A percentile compares a stretch with the other conserved stretches of the same genome.
Conservation (phyloP, 352 stramenopile species). For the Globisporangium polare region DNA sequence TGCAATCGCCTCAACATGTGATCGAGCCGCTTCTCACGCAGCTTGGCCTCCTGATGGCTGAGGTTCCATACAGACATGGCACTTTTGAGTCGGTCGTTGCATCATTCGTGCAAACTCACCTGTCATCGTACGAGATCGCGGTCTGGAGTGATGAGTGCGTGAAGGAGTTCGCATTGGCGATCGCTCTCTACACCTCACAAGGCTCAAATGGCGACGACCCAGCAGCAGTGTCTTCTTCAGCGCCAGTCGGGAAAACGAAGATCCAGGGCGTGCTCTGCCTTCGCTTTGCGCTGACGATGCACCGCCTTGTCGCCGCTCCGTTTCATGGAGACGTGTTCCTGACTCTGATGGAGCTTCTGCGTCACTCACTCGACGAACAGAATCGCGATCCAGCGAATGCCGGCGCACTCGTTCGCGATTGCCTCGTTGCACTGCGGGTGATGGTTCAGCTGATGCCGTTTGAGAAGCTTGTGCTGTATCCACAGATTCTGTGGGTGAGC, state of each 20-base stretch:
- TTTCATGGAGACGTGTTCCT: conserved; percentile 68
- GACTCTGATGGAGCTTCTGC: conserved; percentile 49
- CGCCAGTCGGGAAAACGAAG: conserved; percentile 2
- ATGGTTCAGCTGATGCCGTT: conserved; percentile 47
- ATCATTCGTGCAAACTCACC: conserved; percentile 3
- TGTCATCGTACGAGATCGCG: conserved; percentile 25
- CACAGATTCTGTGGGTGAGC: conserved; percentile 70
- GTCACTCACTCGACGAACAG: conserved; percentile 38
- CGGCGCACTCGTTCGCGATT: conserved; percentile 38
- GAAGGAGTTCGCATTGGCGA: conserved; percentile 45
- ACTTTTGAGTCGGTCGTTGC: conserved; percentile 14
- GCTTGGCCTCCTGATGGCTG: neutral
- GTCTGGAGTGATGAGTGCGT: conserved; percentile 60
- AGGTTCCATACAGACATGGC: neutral
- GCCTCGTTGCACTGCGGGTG: conserved; percentile 31
- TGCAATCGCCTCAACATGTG: conserved; percentile 21
- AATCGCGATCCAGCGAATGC: conserved; percentile 12
- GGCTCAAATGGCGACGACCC: neutral
- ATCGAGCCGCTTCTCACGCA: conserved; percentile 14
- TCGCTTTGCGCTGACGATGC: conserved; percentile 51
- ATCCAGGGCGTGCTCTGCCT: conserved; percentile 27
- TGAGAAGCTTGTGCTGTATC: conserved; percentile 58
- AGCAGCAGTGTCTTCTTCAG: neutral
- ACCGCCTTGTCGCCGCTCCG: conserved; percentile 34
- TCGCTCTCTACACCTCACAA: conserved; percentile 21